Percentiles rank a stretch among this genome's conserved stretches.
phyloP scores from a whole-genome alignment of 306 rosid species.

The Crotalaria pallida region DNA sequence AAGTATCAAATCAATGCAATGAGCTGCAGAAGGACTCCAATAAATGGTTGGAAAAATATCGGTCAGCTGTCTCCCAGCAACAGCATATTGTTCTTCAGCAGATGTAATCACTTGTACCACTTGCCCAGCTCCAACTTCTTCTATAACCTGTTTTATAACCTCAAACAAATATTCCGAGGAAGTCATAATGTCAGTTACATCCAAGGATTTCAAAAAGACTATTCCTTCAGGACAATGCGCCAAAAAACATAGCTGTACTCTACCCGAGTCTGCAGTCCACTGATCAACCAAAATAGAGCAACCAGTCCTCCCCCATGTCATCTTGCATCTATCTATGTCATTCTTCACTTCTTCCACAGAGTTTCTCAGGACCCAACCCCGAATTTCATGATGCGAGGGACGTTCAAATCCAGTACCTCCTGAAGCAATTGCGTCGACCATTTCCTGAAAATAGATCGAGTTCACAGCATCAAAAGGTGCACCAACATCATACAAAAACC shows the following conservation, averaged over 20 bases:
- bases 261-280: constrained; percentile 49
- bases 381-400: constrained; percentile 68
- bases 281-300: constrained; percentile 84
- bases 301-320: constrained; percentile 68
- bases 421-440: constrained; percentile 77
- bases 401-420: constrained; percentile 38
- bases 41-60: constrained; percentile 70
- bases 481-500: constrained; percentile 85
- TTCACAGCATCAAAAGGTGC: constrained; percentile 77
- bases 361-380: constrained; percentile 77
- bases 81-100: constrained; percentile 52
- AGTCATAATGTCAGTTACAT: constrained; percentile 53
- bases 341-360: constrained; percentile 71
- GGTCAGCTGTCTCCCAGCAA: constrained; percentile 59
- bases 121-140: constrained; percentile 69
- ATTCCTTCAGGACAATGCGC: constrained; percentile 69
- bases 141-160: constrained; percentile 62
- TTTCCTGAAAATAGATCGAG: constrained; percentile 67
- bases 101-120: constrained; percentile 81
- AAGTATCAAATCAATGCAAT: constrained; percentile 62
- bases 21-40: constrained; percentile 73
- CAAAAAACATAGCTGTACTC: constrained; percentile 39
- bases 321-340: constrained; percentile 51
- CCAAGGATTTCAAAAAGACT: constrained; percentile 65
- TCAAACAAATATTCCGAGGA: constrained; percentile 49